Percentiles rank a stretch among this genome's conserved stretches.
Conservation (phyloP, 1,139 yeast species). For the Suhomyces taliae region DNA sequence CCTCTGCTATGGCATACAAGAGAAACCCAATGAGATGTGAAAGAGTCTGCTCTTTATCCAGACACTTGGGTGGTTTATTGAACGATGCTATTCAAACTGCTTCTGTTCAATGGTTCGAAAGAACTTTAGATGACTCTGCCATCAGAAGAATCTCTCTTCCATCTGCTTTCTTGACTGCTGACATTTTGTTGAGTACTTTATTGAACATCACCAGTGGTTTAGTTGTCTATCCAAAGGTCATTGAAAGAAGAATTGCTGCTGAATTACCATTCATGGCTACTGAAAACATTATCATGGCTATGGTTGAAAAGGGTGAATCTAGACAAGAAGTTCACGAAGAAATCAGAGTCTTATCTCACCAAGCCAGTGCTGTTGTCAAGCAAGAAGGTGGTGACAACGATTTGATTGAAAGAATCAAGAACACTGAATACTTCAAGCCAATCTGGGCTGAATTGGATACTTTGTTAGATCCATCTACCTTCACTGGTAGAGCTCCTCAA, state of each 20-base stretch:
- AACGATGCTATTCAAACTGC: slow-evolving; percentile 96
- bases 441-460: slow-evolving; percentile 79
- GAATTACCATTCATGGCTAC: slow-evolving; percentile 99
- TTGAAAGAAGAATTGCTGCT: slow-evolving; percentile 90
- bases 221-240: slow-evolving; percentile 97
- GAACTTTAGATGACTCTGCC: slow-evolving; percentile 98
- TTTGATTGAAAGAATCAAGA: slow-evolving; percentile 82
- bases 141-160: slow-evolving; percentile 97
- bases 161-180: slow-evolving; percentile 94
- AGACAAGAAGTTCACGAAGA: slow-evolving; percentile 99
- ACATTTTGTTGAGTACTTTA: slow-evolving; percentile 85
- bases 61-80: slow-evolving; percentile 90
- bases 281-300: slow-evolving; percentile 98
- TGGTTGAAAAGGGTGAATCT: slow-evolving; percentile 97
- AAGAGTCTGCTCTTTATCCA: slow-evolving; percentile 94
- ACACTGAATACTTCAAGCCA: slow-evolving; percentile 83
- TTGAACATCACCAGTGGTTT: slow-evolving; percentile 91
- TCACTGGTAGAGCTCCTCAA: slow-evolving; percentile 98
- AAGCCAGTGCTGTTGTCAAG: slow-evolving; percentile 96
- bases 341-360: slow-evolving; percentile 94
- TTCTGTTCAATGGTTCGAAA: slow-evolving; percentile 98
- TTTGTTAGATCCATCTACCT: slow-evolving; percentile 87
- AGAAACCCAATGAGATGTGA: slow-evolving; percentile 99
- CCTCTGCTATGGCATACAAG: slow-evolving; percentile 98
- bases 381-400: slow-evolving; percentile 99